Percentiles rank a stretch among this genome's conserved stretches.
Conservation (phyloP, 2,329 filamentous ascomycete genomes). For the Penicillium polonicum region DNA sequence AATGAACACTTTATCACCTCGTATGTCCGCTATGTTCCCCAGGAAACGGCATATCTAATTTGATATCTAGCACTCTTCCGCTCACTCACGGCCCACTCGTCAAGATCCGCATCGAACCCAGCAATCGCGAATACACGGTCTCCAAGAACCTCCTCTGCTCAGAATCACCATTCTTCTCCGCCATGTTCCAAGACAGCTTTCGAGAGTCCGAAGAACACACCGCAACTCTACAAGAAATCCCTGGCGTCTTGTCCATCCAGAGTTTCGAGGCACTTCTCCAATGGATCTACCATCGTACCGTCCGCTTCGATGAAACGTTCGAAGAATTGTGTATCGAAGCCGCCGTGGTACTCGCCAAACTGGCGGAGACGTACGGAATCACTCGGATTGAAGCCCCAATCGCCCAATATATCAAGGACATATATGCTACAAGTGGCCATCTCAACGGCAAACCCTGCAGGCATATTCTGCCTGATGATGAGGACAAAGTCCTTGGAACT, state of each 20-base stretch:
- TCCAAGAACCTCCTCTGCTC: too few species aligned
- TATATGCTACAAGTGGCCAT: background rate
- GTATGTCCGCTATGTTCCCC: too few species aligned
- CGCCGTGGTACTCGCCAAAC: constrained; percentile 12
- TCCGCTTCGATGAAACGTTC: constrained; percentile 6
- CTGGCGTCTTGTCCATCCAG: constrained; percentile 5
- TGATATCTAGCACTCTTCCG: too few species aligned
- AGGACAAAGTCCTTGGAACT: background rate
- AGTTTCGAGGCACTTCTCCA: constrained; percentile 15
- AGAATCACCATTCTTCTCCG: too few species aligned
- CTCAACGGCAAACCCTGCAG: too few species aligned
- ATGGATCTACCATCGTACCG: constrained; percentile 14
- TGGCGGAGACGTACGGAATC: constrained; percentile 15
- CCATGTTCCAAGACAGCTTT: too few species aligned
- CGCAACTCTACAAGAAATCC: constrained; percentile 12
- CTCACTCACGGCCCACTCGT: too few species aligned
- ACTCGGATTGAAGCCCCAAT: background rate
- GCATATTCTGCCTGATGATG: background rate
- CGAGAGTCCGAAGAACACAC: background rate
- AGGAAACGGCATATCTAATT: too few species aligned
- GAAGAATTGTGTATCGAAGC: constrained; percentile 6
- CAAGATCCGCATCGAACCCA: too few species aligned
- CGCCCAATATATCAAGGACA: constrained; percentile 6
- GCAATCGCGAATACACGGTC: too few species aligned
- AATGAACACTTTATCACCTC: too few species aligned